Conservation (phyloP, 345 rosid genomes). For the Trapa incisa region DNA sequence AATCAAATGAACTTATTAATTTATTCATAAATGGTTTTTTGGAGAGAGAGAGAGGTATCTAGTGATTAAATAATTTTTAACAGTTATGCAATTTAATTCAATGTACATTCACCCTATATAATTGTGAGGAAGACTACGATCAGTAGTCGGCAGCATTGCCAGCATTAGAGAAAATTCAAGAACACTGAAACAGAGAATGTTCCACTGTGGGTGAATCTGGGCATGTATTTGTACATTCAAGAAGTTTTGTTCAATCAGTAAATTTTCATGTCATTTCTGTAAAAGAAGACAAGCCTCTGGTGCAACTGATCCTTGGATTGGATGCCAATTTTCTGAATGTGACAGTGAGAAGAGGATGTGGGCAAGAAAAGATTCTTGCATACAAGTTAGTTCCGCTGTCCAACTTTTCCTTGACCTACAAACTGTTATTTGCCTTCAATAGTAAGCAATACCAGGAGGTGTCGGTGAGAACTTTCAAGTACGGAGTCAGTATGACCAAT, state of each 20-base stretch:
- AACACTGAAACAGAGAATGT: background rate
- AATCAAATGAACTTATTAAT: too few relatives aligned
- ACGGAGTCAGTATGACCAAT: too few relatives aligned
- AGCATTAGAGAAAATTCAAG: background rate
- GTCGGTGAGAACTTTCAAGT: background rate
- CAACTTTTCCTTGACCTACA: background rate
- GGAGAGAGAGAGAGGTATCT: too few relatives aligned
- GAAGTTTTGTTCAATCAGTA: background rate
- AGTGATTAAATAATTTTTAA: too few relatives aligned
- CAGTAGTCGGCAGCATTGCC: background rate
- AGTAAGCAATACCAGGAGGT: background rate
- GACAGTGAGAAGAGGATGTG: background rate
- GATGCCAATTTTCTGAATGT: background rate
- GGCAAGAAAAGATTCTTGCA: background rate
- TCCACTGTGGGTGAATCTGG: too few relatives aligned
- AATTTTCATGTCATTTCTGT: background rate
- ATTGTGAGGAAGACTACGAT: background rate
- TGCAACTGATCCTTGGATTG: background rate
- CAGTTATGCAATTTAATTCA: too few relatives aligned
- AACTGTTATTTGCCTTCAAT: background rate
- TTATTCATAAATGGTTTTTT: too few relatives aligned
- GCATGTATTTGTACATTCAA: background rate
- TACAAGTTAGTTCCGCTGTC: background rate
- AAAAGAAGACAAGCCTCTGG: background rate
- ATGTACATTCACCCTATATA: too few relatives aligned